Base-by-base conservation (phyloP, 1,139 yeast species). In the Candida buenavistaensis region DNA sequence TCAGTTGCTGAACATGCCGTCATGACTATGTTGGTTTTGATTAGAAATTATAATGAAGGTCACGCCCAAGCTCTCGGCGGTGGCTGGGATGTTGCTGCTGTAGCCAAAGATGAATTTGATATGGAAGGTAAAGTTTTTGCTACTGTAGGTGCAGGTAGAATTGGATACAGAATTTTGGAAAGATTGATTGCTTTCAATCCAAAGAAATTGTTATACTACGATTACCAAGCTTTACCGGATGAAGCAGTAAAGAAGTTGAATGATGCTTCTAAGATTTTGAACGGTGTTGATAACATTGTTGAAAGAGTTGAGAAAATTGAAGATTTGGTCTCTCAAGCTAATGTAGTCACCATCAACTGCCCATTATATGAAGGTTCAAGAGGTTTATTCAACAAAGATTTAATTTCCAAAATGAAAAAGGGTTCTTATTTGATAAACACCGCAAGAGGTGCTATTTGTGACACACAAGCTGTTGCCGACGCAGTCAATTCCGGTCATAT, bases 1-100 rank as follows among this genome's bases (percentile, higher is more conserved):
- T 81, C 90, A 4, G 94, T 85, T 28, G 90, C 94, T 7, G 95
- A 85, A 60, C 94, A 84, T 51, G 92, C 78, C 28, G 57, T 85
- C 33, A 79, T 84, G 84, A 80, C 87, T 33, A 84, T 84, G 50
- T 68, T 85, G 51, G 73, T 73, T 26, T 70, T 85, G 52, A 82
- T 85, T 29, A 75, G 90, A 54, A 85, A 84, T 72, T 84, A 81
- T 57, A 83, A 81, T 39, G 89, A 89, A 28, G 84, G 90, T 19
- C 90, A 84, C 56, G 75, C 80, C 36, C 87, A 80, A 58, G 79
- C 82, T 36, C 51, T 73, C 36, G 50, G 56, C 28, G 82, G 81
- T 26, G 69, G 65, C 26, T 84, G 94, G 94, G 84, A 85, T 52
- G 86, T 85, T 51, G 92, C 92, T 20, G 89, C 74, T 16, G 77